Conservation (phyloP, 2,329 filamentous ascomycete species). For the Paraconiothyrium brasiliense region DNA sequence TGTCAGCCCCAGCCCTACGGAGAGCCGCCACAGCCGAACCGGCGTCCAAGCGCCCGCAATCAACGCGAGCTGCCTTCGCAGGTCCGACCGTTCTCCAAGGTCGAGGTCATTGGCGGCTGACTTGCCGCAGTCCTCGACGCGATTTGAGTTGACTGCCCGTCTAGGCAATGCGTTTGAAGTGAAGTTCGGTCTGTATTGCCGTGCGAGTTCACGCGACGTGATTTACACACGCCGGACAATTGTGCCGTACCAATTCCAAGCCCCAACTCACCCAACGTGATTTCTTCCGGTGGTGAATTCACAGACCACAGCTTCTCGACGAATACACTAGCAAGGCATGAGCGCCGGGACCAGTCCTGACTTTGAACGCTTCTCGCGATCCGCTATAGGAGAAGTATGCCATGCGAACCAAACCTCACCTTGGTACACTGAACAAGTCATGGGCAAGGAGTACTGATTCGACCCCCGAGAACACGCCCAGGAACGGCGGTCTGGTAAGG, state of each 20-base stretch:
- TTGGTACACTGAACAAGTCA: neutral
- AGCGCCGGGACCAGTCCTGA: neutral
- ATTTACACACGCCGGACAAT: neutral
- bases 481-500: neutral
- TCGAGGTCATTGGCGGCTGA: neutral
- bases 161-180: neutral
- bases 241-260: neutral
- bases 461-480: neutral
- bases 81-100: neutral
- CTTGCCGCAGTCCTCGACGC: neutral
- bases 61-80: neutral
- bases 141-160: neutral
- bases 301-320: neutral
- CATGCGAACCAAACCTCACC: neutral
- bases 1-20: conserved; percentile 8
- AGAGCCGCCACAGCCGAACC: neutral
- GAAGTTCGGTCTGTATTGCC: neutral
- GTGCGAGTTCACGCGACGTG: neutral
- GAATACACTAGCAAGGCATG: neutral
- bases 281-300: neutral
- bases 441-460: neutral
- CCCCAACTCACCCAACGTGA: neutral
- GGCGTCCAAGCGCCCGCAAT: neutral
- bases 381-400: neutral
- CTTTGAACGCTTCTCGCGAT: neutral